phyloP scores from a whole-genome alignment of 805 yeast genomes.

The Saccharomycopsis sp. region DNA sequence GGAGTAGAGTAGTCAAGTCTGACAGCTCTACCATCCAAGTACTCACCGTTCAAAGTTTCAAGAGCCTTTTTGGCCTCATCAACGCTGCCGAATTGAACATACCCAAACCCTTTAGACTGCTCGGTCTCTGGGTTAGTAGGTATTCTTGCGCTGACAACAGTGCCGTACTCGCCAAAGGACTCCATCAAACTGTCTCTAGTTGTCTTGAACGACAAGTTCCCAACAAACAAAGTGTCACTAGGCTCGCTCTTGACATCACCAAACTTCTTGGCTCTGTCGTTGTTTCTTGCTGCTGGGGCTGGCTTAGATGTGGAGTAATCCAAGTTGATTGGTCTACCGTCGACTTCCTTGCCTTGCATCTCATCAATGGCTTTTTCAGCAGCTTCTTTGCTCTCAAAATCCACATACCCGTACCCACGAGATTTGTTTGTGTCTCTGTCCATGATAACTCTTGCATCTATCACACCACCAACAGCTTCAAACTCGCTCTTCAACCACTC shows the following conservation, averaged over 20 bases:
- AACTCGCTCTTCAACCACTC: conserved; percentile 88
- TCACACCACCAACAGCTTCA: conserved; percentile 71
- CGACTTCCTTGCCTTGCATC: conserved; percentile 89
- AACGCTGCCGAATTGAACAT: conserved; percentile 79
- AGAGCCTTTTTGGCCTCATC: conserved; percentile 89
- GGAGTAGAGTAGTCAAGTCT: conserved; percentile 95
- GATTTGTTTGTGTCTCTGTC: conserved; percentile 91
- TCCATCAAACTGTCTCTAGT: conserved; percentile 70
- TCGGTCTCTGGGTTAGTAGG: conserved; percentile 99
- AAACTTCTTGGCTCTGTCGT: conserved; percentile 76
- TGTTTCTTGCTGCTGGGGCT: conserved; percentile 40
- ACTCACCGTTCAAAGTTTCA: conserved; percentile 80
- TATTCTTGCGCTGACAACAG: conserved; percentile 79
- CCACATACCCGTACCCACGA: conserved; percentile 97
- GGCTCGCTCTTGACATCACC: conserved; percentile 92
- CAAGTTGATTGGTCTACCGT: conserved; percentile 92
- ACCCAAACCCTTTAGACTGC: conserved; percentile 98
- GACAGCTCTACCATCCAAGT: conserved; percentile 84
- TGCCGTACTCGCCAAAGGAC: conserved; percentile 69
- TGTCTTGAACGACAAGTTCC: conserved; percentile 89
- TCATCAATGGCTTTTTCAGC: conserved; percentile 84
- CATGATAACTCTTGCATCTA: conserved; percentile 83
- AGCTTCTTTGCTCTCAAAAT: conserved; percentile 63
- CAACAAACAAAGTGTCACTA: conserved; percentile 91
- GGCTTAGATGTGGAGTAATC: conserved; percentile 88